phyloP scores from a whole-genome alignment of 352 stramenopile species.

The Nothophytophthora sp. region DNA sequence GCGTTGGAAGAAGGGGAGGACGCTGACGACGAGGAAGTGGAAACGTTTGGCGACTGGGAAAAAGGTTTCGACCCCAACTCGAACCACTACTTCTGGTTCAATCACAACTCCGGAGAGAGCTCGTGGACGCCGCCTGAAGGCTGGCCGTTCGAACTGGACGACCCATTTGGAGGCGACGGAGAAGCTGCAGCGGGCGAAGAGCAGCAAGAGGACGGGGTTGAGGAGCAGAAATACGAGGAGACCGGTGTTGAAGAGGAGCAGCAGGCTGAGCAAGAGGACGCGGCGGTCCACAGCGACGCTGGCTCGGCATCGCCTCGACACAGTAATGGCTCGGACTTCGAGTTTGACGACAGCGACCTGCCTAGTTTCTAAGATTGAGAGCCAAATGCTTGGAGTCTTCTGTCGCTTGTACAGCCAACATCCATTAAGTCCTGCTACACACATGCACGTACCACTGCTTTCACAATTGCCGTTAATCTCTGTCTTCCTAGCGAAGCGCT shows the following conservation, averaged over 20 bases:
- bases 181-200: slow-evolving; percentile 8
- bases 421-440: slow-evolving; percentile 8
- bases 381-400: too few species aligned
- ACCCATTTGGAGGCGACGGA: slow-evolving; percentile 55
- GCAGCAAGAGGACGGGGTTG: slow-evolving; percentile 11
- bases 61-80: slow-evolving; percentile 81
- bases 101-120: slow-evolving; percentile 76
- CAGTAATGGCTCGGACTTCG: slow-evolving; percentile 42
- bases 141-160: slow-evolving; percentile 75
- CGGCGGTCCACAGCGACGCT: too few species aligned
- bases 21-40: slow-evolving; percentile 73
- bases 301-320: slow-evolving; percentile 29
- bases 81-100: slow-evolving; percentile 91
- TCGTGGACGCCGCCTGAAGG: slow-evolving; percentile 77
- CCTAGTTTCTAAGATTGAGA: slow-evolving; percentile 39
- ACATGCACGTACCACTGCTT: too few species aligned
- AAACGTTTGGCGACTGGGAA: slow-evolving; percentile 84
- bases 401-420: slow-evolving; percentile 9
- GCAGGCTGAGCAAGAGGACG: slow-evolving; percentile 1
- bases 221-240: too few species aligned
- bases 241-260: slow-evolving; percentile 6
- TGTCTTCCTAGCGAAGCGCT: too few species aligned
- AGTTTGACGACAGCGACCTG: slow-evolving; percentile 67
- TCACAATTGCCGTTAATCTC: too few species aligned
- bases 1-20: slow-evolving; percentile 46